Conservation (phyloP, 495 filamentous ascomycete species). For the Penicillium roqueforti region DNA sequence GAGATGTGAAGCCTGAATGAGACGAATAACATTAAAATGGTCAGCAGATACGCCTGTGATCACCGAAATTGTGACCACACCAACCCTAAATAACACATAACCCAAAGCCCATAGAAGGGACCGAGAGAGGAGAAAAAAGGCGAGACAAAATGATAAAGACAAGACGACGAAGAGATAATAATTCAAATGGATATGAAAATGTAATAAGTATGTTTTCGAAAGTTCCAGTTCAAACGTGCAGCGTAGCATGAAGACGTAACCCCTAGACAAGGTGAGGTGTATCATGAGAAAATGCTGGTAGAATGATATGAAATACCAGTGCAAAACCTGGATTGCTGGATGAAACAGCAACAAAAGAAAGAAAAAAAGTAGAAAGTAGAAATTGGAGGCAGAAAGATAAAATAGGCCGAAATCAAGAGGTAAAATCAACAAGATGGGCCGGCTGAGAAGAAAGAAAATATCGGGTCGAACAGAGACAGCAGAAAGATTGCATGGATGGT, state of each 20-base stretch:
- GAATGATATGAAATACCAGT: background rate
- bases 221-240: background rate
- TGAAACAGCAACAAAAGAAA: no score
- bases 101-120: background rate
- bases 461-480: background rate
- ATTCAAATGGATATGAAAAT: no score
- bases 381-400: background rate
- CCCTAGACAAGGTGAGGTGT: background rate
- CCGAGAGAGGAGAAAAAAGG: background rate
- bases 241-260: background rate
- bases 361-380: background rate
- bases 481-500: slow-evolving; percentile 7
- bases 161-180: no score
- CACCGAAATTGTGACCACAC: no score
- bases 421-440: background rate
- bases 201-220: background rate
- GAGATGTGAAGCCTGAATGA: no score
- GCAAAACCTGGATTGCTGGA: background rate
- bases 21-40: no score
- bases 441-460: background rate
- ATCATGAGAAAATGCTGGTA: background rate
- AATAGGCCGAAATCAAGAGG: background rate
- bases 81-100: background rate
- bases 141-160: no score
- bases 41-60: no score